phyloP scores from a whole-genome alignment of 148 eudicot species.

The Arbutus unedo region DNA sequence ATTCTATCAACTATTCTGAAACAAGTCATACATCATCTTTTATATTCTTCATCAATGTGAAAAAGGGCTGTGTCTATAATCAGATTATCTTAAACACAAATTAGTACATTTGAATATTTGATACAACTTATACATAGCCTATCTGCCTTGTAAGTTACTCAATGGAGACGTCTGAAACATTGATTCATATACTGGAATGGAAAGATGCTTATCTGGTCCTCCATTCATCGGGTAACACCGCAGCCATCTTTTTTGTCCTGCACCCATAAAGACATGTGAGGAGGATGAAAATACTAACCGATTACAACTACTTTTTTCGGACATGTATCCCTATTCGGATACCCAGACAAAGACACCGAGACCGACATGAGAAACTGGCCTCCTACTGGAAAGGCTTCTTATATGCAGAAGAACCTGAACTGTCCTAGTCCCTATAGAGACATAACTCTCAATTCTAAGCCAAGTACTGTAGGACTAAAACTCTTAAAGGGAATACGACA shows the following conservation, averaged over 20 bases:
- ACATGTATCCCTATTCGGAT: no score
- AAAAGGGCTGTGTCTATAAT: background rate
- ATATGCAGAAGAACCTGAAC: no score
- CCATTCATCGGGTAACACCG: background rate
- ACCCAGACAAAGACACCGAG: no score
- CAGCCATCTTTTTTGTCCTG: background rate
- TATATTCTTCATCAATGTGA: background rate
- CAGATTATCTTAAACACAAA: background rate
- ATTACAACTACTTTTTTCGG: no score
- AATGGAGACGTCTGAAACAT: background rate
- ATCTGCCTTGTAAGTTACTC: background rate
- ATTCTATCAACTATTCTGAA: background rate
- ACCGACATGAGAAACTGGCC: no score
- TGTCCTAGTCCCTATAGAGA: no score
- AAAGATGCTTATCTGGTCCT: background rate
- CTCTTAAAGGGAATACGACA: no score
- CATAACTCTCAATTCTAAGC: no score
- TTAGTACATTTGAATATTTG: background rate
- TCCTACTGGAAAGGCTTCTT: no score
- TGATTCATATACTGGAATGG: background rate
- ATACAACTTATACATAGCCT: background rate
- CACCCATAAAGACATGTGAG: background rate
- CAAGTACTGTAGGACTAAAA: no score
- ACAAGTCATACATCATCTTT: slow-evolving; percentile 3
- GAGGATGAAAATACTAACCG: no score